Conservation (phyloP, 2,329 filamentous ascomycete genomes). For the Coleophoma crateriformis region DNA sequence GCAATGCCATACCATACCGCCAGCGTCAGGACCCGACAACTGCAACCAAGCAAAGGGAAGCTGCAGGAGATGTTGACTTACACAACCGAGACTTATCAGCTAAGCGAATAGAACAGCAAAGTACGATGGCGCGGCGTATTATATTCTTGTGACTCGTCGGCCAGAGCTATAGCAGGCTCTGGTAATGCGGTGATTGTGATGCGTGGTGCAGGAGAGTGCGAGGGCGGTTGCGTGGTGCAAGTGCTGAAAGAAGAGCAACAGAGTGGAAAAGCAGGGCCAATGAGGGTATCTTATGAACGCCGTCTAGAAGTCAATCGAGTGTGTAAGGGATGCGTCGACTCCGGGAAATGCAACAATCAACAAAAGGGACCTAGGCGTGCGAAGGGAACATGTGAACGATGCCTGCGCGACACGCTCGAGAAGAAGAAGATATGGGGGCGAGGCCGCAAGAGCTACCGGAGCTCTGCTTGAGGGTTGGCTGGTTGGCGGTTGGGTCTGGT, state of each 20-base stretch:
- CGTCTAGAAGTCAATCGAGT: constrained; percentile 15
- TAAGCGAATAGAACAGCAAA: background rate
- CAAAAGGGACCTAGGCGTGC: constrained; percentile 10
- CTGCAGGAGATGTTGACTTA: background rate
- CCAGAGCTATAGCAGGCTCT: background rate
- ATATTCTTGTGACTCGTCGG: background rate
- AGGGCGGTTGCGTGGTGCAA: constrained; percentile 1
- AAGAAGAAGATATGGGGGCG: constrained; percentile 13
- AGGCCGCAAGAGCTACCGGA: constrained; percentile 37
- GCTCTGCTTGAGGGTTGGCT: constrained; percentile 32
- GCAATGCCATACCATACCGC: no score
- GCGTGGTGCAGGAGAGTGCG: constrained; percentile 2
- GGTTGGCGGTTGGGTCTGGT: constrained; percentile 19
- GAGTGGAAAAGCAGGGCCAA: constrained; percentile 4
- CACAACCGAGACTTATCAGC: background rate
- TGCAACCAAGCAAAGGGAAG: background rate
- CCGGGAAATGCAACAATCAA: constrained; percentile 14
- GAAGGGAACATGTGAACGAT: constrained; percentile 8
- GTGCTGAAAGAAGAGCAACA: background rate
- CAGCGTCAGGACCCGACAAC: no score
- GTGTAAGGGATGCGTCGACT: constrained; percentile 10
- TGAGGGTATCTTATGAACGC: constrained; percentile 19
- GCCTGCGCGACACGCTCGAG: constrained; percentile 8
- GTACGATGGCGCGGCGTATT: background rate
- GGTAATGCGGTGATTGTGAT: constrained; percentile 2